A percentile compares a stretch with the other conserved stretches of the same genome.
phyloP scores from a whole-genome alignment of 768 basidiomycete genomes.

The Amanita phalloides region DNA sequence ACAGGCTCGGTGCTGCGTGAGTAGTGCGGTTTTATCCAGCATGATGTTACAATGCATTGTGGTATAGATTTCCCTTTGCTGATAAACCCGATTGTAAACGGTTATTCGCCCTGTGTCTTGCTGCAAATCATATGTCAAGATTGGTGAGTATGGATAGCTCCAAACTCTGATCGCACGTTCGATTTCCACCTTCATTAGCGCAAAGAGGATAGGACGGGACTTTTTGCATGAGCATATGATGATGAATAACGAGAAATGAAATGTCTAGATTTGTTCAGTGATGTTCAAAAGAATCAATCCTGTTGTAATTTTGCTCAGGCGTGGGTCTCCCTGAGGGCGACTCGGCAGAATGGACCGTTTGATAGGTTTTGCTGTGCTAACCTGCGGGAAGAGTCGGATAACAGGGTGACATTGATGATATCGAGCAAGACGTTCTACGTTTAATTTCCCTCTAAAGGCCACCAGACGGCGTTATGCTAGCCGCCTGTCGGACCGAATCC shows the following conservation, averaged over 20 bases:
- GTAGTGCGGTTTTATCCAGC: background rate
- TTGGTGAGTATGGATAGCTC: background rate
- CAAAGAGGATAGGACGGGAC: conserved; percentile 5
- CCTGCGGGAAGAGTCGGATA: background rate
- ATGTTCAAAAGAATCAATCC: background rate
- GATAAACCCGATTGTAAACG: conserved; percentile 20
- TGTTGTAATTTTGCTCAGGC: background rate
- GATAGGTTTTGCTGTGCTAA: background rate
- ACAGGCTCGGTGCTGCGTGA: conserved; percentile 25
- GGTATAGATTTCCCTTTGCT: conserved; percentile 19
- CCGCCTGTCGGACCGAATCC: no score
- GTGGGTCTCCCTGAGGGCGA: background rate
- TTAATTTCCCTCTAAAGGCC: background rate
- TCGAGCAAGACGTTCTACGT: background rate
- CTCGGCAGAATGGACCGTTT: background rate
- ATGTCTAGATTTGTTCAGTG: background rate
- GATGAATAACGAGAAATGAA: background rate
- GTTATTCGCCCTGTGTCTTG: conserved; percentile 18
- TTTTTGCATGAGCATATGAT: conserved; percentile 1
- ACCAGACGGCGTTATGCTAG: no score
- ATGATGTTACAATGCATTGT: background rate
- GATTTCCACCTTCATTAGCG: background rate
- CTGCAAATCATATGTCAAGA: conserved; percentile 13
- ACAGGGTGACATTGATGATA: background rate
- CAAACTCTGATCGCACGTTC: background rate